A percentile compares a stretch with the other conserved stretches of the same genome.
Evolutionary conservation across 306 rosid genomes (phyloP).

Genomic region (Carpinus fangiana): DNA sequence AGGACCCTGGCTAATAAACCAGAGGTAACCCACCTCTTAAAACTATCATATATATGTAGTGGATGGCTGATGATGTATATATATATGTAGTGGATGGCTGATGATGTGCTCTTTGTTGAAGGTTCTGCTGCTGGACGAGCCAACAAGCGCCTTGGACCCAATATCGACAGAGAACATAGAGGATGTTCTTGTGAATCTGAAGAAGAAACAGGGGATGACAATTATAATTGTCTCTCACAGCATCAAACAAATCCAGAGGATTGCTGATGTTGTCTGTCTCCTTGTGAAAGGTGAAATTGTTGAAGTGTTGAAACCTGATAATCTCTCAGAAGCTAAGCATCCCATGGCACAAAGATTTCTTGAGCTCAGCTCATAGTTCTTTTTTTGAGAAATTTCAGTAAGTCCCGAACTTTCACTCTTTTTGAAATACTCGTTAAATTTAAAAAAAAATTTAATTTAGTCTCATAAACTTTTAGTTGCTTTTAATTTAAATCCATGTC

Average conservation of each 20-base stretch:
- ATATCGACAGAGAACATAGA: slow-evolving; percentile 88
- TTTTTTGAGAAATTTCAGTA: no score
- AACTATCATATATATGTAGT: no score
- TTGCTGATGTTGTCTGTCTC: slow-evolving; percentile 80
- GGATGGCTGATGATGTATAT: no score
- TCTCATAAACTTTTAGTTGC: no score
- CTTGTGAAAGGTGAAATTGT: slow-evolving; percentile 84
- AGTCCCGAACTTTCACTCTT: no score
- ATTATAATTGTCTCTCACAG: slow-evolving; percentile 80
- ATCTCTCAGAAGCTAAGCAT: slow-evolving; percentile 73
- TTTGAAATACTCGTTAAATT: no score
- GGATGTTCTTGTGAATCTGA: slow-evolving; percentile 72
- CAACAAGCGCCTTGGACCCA: slow-evolving; percentile 93
- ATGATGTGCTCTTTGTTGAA: not conserved
- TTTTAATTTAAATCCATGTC: no score
- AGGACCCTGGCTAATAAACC: slow-evolving; percentile 88
- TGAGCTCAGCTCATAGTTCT: slow-evolving; percentile 51
- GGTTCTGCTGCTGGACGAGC: slow-evolving; percentile 91
- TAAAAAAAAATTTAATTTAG: no score
- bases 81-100: no score
- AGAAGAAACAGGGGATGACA: slow-evolving; percentile 70
- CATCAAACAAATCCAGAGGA: slow-evolving; percentile 85
- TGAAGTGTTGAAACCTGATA: slow-evolving; percentile 61
- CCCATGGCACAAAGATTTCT: slow-evolving; percentile 89
- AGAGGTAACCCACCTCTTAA: slow-evolving; percentile 47